Base-by-base conservation (phyloP, 1,284 basidiomycete species). In the Baeospora myosura region DNA sequence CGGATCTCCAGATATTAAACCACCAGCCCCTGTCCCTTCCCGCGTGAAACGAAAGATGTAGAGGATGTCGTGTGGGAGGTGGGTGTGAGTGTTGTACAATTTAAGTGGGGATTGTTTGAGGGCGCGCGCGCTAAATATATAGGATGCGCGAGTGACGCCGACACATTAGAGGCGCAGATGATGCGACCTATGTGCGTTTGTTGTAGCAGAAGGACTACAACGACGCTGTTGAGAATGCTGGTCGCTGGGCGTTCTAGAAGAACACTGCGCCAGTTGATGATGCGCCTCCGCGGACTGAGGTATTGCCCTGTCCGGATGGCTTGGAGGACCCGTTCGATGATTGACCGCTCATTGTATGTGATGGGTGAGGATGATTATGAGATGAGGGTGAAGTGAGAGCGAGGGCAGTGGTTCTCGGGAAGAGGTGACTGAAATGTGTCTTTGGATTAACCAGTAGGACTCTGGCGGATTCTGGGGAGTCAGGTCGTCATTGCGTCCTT, bases 221-320 rank as follows among this genome's bases (percentile, higher is more conserved):
- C n/a, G n/a, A n/a, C n/a, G n/a, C n/a, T n/a, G n/a, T n/a, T n/a
- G n/a, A n/a, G n/a, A n/a, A n/a, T n/a, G n/a, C n/a, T n/a, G n/a
- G n/a, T n/a, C n/a, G n/a, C 11, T 34, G 29, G 40, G 11, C 22
- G 41, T 16, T 32, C 62, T 52, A 77, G 60, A 76, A 76, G 60
- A 76, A 75, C 32, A 54, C 52, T 21, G 52, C 41, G 12, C 50
- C 50, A 21, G 45, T 49, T 1, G 45, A 42, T 18, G 46, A 45
- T 17, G 52, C 52, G 33, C 41, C 46, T 17, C 45, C 45, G 11
- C 38, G 34, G 22, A 49, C 41, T 12, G 34, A 32, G 21, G 22
- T 24, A 20, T 34, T 26, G 23, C 36, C 36, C 20, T 38, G 36
- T 32, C 40, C 39, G 17, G 39, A 28, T 14, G 42, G 38, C 18